These are phyloP conservation scores for Teunomyces kruisii DNA, from an alignment of 805 yeast species.

Conservation along the genomic window DNA sequence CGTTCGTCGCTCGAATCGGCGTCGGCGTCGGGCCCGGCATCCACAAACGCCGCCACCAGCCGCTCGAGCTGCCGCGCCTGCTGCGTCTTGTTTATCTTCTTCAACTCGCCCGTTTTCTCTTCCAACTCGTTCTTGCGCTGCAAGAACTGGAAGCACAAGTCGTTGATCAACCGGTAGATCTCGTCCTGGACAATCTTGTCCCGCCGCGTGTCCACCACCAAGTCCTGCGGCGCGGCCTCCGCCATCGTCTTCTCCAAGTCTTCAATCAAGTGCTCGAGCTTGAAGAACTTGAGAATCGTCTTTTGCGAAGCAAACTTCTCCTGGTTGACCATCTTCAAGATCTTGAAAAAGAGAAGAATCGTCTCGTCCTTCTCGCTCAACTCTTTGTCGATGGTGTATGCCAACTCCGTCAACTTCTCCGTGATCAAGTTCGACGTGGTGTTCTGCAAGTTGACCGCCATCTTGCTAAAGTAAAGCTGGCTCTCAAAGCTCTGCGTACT, in stretches of 20 bases:
- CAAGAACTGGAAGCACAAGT: conserved; percentile 35
- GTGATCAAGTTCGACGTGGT: conserved; percentile 34
- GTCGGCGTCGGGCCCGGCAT: not conserved
- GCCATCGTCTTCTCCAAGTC: conserved; percentile 19
- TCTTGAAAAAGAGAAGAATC: conserved; percentile 25
- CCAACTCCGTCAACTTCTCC: conserved; percentile 39
- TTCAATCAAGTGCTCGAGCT: conserved; percentile 31
- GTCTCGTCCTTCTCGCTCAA: conserved; percentile 36
- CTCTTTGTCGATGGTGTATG: conserved; percentile 38
- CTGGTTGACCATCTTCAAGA: conserved; percentile 20
- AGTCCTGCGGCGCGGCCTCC: conserved; percentile 12
- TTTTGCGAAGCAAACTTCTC: conserved; percentile 31
- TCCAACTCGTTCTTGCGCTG: conserved; percentile 31
- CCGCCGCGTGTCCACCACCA: conserved; percentile 22
- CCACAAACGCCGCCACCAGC: not conserved
- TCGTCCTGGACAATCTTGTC: conserved; percentile 42
- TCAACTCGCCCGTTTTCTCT: conserved; percentile 10
- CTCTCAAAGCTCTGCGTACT: conserved; percentile 34
- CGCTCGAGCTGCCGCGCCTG: not conserved
- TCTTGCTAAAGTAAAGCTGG: conserved; percentile 35
- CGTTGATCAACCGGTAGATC: conserved; percentile 38
- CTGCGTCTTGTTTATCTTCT: conserved; percentile 12
- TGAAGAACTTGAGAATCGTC: conserved; percentile 26
- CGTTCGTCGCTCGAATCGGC: conserved; percentile 9
- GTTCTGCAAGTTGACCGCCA: conserved; percentile 34